phyloP scores from a whole-genome alignment of 208 protist genomes.

The Balamuthia mandrillaris region DNA sequence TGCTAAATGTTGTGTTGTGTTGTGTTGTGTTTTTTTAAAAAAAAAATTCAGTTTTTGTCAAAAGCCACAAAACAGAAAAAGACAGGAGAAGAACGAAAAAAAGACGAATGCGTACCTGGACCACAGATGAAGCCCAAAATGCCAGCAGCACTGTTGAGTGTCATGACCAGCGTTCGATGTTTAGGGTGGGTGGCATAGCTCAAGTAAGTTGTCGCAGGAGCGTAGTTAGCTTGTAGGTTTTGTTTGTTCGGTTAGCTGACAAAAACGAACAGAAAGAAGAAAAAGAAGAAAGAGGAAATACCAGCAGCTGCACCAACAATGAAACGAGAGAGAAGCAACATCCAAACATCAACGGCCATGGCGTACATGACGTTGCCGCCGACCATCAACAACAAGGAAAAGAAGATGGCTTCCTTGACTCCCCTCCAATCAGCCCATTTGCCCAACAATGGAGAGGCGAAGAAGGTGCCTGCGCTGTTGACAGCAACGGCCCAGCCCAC shows the following conservation, averaged over 20 bases:
- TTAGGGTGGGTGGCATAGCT: slow-evolving; percentile 31
- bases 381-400: slow-evolving; percentile 22
- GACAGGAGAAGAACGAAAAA: not conserved
- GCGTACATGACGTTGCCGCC: slow-evolving; percentile 20
- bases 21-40: too few species aligned
- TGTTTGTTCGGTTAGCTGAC: not conserved
- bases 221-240: slow-evolving; percentile 34
- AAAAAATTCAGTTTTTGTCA: too few species aligned
- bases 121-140: slow-evolving; percentile 37
- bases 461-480: slow-evolving; percentile 14
- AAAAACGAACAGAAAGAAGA: not conserved
- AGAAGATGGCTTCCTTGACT: slow-evolving; percentile 1
- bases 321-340: slow-evolving; percentile 24
- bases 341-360: not conserved
- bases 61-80: not conserved
- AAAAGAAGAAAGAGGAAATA: not conserved
- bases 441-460: slow-evolving; percentile 8
- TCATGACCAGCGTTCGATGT: slow-evolving; percentile 33
- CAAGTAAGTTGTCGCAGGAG: slow-evolving; percentile 19
- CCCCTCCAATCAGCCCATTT: slow-evolving; percentile 26
- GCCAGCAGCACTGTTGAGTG: slow-evolving; percentile 22
- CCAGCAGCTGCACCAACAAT: slow-evolving; percentile 23
- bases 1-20: too few species aligned
- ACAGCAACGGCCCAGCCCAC: not conserved
- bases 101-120: too few species aligned